Evolutionary conservation across 164 flowering plant genomes (phyloP).

Genomic region (Macadamia tetraphylla): DNA sequence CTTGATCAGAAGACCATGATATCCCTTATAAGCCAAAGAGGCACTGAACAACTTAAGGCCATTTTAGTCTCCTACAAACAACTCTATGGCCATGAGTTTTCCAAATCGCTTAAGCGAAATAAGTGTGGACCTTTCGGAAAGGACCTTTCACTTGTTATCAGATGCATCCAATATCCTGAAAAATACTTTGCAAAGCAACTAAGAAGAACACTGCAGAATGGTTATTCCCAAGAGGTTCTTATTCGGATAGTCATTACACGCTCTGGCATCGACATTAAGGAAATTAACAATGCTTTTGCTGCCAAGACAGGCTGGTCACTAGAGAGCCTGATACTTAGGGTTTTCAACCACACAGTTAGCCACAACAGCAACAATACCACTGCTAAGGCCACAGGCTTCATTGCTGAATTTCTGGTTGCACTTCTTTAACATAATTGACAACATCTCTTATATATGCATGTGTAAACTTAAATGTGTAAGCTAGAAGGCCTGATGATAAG

Average conservation of each 20-base stretch:
- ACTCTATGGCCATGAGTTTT: slow-evolving; percentile 41
- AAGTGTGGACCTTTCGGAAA: slow-evolving; percentile 34
- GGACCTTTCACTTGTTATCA: slow-evolving; percentile 22
- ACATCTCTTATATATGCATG: not conserved
- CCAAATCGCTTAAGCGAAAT: slow-evolving; percentile 27
- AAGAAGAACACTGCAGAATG: slow-evolving; percentile 15
- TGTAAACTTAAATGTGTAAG: not conserved
- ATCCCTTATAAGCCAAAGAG: slow-evolving; percentile 27
- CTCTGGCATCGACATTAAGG: slow-evolving; percentile 16
- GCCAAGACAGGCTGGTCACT: slow-evolving; percentile 28
- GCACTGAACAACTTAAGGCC: slow-evolving; percentile 25
- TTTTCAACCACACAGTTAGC: not conserved
- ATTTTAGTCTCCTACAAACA: slow-evolving; percentile 30
- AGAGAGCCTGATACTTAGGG: slow-evolving; percentile 13
- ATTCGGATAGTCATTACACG: slow-evolving; percentile 18
- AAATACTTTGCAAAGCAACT: slow-evolving; percentile 34
- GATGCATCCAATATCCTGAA: slow-evolving; percentile 27
- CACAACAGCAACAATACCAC: not conserved
- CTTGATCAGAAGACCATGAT: slow-evolving; percentile 27
- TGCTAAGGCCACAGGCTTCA: slow-evolving; percentile 14
- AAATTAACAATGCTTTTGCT: slow-evolving; percentile 19
- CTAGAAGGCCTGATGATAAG: not conserved
- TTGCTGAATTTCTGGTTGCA: slow-evolving; percentile 22
- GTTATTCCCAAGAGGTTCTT: slow-evolving; percentile 17
- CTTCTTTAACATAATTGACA: slow-evolving; percentile 15